These are phyloP conservation scores for Fistulinella prunicolor DNA, from an alignment of 768 basidiomycete species.

Conservation along the genomic window DNA sequence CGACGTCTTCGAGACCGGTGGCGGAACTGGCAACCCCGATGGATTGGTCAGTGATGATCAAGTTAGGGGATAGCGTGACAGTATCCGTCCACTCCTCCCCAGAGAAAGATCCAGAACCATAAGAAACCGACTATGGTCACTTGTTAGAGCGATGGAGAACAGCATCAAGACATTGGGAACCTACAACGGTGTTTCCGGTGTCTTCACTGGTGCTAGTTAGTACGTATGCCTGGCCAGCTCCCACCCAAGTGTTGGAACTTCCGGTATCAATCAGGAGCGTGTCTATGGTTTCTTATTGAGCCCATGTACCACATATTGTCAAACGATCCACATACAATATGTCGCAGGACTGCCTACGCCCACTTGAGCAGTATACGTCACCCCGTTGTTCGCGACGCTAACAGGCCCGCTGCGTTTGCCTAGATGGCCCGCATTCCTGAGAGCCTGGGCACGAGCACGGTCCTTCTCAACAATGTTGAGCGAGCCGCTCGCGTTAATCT, in stretches of 20 bases:
- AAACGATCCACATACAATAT: constrained; percentile 8
- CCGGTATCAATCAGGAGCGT: constrained; percentile 27
- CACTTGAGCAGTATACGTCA: constrained; percentile 27
- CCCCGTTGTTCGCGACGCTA: constrained; percentile 17
- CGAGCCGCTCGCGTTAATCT: constrained; percentile 9
- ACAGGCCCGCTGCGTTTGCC: constrained; percentile 5
- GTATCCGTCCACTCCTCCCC: constrained; percentile 11
- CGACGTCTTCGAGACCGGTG: constrained; percentile 21
- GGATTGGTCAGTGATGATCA: constrained; percentile 26
- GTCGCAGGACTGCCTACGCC: constrained; percentile 20
- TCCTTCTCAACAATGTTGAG: constrained; percentile 14
- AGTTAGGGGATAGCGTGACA: neutral
- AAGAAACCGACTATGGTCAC: neutral
- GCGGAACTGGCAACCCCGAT: constrained; percentile 32
- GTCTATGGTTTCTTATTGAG: constrained; percentile 16
- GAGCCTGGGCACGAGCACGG: constrained; percentile 12
- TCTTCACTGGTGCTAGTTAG: constrained; percentile 25
- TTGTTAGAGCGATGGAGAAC: neutral
- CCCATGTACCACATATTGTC: no score
- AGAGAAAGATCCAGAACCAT: constrained; percentile 6
- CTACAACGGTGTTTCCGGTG: constrained; percentile 17
- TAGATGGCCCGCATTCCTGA: constrained; percentile 25
- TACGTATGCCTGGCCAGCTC: constrained; percentile 26
- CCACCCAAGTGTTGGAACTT: constrained; percentile 28
- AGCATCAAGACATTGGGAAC: neutral